Evolutionary conservation across 2,329 filamentous ascomycete genomes (phyloP), one percentile per base, ranked within the genome.

Genomic region (Hysterium pulicare): DNA sequence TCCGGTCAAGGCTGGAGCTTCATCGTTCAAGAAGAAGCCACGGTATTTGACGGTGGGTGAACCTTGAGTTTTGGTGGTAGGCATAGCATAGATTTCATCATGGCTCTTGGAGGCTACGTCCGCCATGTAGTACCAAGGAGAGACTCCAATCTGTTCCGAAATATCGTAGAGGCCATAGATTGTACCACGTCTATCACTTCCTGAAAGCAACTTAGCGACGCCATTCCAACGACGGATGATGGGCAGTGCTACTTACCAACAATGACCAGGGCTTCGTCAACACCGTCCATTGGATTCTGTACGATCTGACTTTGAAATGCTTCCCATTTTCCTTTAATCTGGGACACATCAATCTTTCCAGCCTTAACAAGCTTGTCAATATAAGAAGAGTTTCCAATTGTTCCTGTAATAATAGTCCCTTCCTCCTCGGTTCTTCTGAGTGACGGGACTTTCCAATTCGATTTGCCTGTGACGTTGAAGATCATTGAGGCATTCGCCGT

Each of bases 141-240:
- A 84, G 10, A 87, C 82, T 20, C 84, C 84, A 44, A 87, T 86
- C 59, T 87, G 83, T 63, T 87, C 83, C 17, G 81, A 84, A 36
- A 87, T 63, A 49, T 84, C 82, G 65, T 88, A 88, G 16, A 86
- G 69, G 9, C 84, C 84, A 53, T 77, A 88, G 41, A 88, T 85
- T 2, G 81, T 78, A 11, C 82, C 82, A 47, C 83, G 72, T 41
- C 78, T 78, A 58, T 87, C 83, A 55, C 78, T 83, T 9, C 63
- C 63, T 67, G 41, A 7, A 0, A 37, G 19, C 22, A 11, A 17
- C 7, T 38, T 31, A 9, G 21, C 10, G 30, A 3, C 4, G 7
- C 9, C 9, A 23, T 23, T n/a, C 11, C 20, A 26, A 11, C 8
- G 13, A 13, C 26, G 20, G 23, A 19, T 5, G 24, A 28, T 28